These are phyloP conservation scores for Fusarium sp. DNA, from an alignment of 2,329 filamentous ascomycete species.

Conservation along the genomic window DNA sequence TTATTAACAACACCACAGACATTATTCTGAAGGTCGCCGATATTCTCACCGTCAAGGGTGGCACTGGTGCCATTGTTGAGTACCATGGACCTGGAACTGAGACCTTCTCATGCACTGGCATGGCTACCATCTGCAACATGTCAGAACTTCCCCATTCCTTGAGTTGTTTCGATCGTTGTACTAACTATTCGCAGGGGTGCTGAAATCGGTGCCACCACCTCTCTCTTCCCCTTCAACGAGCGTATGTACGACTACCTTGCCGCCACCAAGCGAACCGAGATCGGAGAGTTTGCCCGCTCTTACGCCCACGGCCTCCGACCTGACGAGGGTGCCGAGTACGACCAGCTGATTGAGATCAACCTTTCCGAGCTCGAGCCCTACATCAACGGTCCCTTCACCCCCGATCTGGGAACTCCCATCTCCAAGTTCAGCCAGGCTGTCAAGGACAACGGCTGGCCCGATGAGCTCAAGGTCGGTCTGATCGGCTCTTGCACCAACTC, in stretches of 20 bases:
- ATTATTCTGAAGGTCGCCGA: conserved; percentile 98
- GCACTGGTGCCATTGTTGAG: conserved; percentile 90
- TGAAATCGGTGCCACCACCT: conserved; percentile 88
- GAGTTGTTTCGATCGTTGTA: not conserved
- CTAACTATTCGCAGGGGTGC: conserved; percentile 54
- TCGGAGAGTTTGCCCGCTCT: conserved; percentile 87
- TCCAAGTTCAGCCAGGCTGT: conserved; percentile 91
- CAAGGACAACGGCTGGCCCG: conserved; percentile 87
- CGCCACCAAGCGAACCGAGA: conserved; percentile 89
- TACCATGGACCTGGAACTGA: conserved; percentile 72
- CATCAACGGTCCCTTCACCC: conserved; percentile 97
- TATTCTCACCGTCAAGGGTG: conserved; percentile 97
- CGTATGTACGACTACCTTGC: conserved; percentile 96
- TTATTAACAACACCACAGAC: conserved; percentile 63
- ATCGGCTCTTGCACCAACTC: conserved; percentile 99
- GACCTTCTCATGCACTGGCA: conserved; percentile 84
- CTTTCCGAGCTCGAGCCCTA: conserved; percentile 92
- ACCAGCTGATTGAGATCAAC: conserved; percentile 91
- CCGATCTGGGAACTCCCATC: conserved; percentile 91
- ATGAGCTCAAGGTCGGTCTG: conserved; percentile 89
- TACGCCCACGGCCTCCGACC: conserved; percentile 89
- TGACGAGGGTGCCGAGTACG: conserved; percentile 91
- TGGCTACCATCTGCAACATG: conserved; percentile 84
- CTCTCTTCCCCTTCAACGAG: conserved; percentile 97
- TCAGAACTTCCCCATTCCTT: conserved; percentile 49